Evolutionary conservation across 805 yeast genomes (phyloP).

Genomic region (Candida pini): DNA sequence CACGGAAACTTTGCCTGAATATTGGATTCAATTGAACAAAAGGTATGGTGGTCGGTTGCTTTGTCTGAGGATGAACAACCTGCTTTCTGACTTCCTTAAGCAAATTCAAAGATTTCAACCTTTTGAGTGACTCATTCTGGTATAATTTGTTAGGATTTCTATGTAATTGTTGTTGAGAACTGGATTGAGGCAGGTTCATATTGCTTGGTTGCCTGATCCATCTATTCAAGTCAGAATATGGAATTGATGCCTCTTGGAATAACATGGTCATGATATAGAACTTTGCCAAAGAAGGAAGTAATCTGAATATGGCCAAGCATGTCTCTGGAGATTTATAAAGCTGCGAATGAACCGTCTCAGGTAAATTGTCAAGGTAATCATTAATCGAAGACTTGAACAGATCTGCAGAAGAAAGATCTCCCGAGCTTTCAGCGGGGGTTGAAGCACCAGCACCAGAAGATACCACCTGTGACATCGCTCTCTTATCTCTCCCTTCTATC

Average conservation of each 20-base stretch:
- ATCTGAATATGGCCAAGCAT: constrained; percentile 85
- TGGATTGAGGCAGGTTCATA: constrained; percentile 1
- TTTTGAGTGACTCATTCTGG: constrained; percentile 73
- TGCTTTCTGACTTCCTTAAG: constrained; percentile 47
- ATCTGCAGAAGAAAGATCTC: too few species aligned
- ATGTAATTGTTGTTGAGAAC: constrained; percentile 5
- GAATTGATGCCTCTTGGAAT: constrained; percentile 70
- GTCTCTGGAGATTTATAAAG: constrained; percentile 89
- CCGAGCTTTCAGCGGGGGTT: too few species aligned
- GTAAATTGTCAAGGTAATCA: constrained; percentile 84
- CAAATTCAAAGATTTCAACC: constrained; percentile 70
- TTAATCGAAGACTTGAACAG: constrained; percentile 69
- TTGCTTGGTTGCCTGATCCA: constrained; percentile 52
- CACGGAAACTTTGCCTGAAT: constrained; percentile 69
- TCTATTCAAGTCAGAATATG: constrained; percentile 59
- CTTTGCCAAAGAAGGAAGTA: constrained; percentile 85
- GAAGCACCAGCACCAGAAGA: too few species aligned
- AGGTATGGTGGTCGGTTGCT: constrained; percentile 26
- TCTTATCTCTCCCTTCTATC: too few species aligned
- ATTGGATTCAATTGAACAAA: constrained; percentile 56
- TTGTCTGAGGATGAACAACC: constrained; percentile 30
- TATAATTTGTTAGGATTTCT: constrained; percentile 34
- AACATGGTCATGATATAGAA: constrained; percentile 83
- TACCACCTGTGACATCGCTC: too few species aligned
- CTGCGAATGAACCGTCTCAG: constrained; percentile 77